These are phyloP conservation scores for Sporobolomyces pararoseus DNA, from an alignment of 768 basidiomycete genomes.

Conservation along the genomic window DNA sequence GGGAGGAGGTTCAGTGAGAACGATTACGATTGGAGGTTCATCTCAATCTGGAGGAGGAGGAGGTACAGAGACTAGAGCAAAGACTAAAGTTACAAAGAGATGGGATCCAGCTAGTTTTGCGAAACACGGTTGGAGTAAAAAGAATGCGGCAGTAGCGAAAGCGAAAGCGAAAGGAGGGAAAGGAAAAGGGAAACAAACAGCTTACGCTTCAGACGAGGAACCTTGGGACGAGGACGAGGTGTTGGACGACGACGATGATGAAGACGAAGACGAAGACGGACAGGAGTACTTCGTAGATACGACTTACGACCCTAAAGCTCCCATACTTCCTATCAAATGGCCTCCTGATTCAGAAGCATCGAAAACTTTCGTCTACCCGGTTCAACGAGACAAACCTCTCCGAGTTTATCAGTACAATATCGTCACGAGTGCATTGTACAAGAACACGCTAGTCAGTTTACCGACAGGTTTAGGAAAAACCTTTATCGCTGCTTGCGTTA, in stretches of 20 bases:
- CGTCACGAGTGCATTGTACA: constrained; percentile 73
- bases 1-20: constrained; percentile 20
- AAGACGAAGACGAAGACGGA: constrained; percentile 56
- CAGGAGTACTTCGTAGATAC: constrained; percentile 43
- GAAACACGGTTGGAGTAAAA: constrained; percentile 56
- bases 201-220: constrained; percentile 45
- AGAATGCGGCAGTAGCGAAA: constrained; percentile 54
- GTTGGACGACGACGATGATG: constrained; percentile 51
- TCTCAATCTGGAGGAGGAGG: constrained; percentile 18
- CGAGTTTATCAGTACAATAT: constrained; percentile 96
- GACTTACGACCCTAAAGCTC: constrained; percentile 70
- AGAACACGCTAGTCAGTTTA: constrained; percentile 88
- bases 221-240: constrained; percentile 55
- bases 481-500: constrained; percentile 92
- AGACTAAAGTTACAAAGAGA: constrained; percentile 64
- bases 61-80: constrained; percentile 47
- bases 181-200: constrained; percentile 41
- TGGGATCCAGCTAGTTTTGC: constrained; percentile 92
- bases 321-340: constrained; percentile 76
- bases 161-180: constrained; percentile 58
- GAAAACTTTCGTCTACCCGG: constrained; percentile 85
- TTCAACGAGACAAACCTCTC: constrained; percentile 65
- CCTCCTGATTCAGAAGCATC: constrained; percentile 70
- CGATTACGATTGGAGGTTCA: constrained; percentile 10
- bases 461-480: constrained; percentile 98